Percentiles rank a stretch among this genome's conserved stretches.
phyloP scores from a whole-genome alignment of 23 red algal species.

The Agarophyton chilense region DNA sequence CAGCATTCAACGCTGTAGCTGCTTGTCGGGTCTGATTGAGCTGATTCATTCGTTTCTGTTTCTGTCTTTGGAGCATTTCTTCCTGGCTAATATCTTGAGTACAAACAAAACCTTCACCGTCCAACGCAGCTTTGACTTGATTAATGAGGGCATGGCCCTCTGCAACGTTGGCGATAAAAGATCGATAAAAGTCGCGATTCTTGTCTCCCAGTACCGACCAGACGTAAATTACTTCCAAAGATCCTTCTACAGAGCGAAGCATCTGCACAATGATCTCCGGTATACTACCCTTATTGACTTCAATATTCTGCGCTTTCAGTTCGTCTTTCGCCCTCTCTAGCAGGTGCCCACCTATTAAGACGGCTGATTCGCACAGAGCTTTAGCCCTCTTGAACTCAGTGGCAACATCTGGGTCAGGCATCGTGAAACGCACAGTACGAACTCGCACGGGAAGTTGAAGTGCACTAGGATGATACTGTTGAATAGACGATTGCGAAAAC shows the following conservation, averaged over 20 bases:
- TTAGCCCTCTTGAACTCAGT: neutral
- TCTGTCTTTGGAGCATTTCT: slow-evolving; percentile 3
- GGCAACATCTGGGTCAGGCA: neutral
- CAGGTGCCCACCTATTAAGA: neutral
- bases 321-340: neutral
- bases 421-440: slow-evolving; percentile 11
- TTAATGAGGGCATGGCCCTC: slow-evolving; percentile 50
- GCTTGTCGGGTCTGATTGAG: slow-evolving; percentile 45
- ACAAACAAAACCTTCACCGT: slow-evolving; percentile 45
- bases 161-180: slow-evolving; percentile 17
- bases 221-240: slow-evolving; percentile 23
- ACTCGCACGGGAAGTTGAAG: neutral
- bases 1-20: slow-evolving; percentile 20
- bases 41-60: slow-evolving; percentile 36
- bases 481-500: neutral
- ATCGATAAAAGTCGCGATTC: slow-evolving; percentile 43
- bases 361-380: neutral
- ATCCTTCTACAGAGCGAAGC: slow-evolving; percentile 11
- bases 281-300: slow-evolving; percentile 2
- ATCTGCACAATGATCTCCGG: slow-evolving; percentile 13
- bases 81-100: slow-evolving; percentile 26
- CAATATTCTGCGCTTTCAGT: neutral
- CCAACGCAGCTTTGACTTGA: slow-evolving; percentile 32
- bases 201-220: slow-evolving; percentile 25
- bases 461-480: neutral